These are phyloP conservation scores for Trifolium subterraneum DNA, from an alignment of 306 rosid genomes.

Conservation along the genomic window DNA sequence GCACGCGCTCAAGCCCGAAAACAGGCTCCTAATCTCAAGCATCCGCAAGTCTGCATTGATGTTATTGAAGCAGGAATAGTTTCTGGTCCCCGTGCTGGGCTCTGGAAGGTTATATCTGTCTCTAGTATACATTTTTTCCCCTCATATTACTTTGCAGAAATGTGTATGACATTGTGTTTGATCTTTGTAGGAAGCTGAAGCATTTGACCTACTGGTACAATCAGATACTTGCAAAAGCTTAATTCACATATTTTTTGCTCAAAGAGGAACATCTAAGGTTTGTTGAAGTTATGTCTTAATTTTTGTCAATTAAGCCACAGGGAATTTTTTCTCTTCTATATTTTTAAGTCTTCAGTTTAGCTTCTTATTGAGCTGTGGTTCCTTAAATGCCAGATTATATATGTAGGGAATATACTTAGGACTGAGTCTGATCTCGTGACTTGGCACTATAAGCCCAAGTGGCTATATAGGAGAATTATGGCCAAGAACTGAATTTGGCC, in stretches of 20 bases:
- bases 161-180: conserved; percentile 41
- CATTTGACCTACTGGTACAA: conserved; percentile 61
- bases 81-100: conserved; percentile 87
- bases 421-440: background rate
- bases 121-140: conserved; percentile 30
- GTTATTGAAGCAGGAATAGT: conserved; percentile 84
- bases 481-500: conserved; percentile 26
- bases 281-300: conserved; percentile 40
- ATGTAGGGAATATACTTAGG: conserved; percentile 8
- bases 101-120: conserved; percentile 77
- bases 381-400: background rate
- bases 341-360: conserved; percentile 16
- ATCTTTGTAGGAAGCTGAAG: conserved; percentile 83
- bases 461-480: conserved; percentile 19
- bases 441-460: background rate
- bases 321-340: too few relatives aligned
- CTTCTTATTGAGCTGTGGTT: background rate
- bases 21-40: conserved; percentile 89
- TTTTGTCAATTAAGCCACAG: too few relatives aligned
- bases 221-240: conserved; percentile 82
- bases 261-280: conserved; percentile 93
- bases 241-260: conserved; percentile 86
- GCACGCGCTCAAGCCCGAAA: conserved; percentile 75
- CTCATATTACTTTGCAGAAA: conserved; percentile 24
- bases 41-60: conserved; percentile 91